Evolutionary conservation across 164 flowering plant genomes (phyloP).

Genomic region (Vitis riparia): DNA sequence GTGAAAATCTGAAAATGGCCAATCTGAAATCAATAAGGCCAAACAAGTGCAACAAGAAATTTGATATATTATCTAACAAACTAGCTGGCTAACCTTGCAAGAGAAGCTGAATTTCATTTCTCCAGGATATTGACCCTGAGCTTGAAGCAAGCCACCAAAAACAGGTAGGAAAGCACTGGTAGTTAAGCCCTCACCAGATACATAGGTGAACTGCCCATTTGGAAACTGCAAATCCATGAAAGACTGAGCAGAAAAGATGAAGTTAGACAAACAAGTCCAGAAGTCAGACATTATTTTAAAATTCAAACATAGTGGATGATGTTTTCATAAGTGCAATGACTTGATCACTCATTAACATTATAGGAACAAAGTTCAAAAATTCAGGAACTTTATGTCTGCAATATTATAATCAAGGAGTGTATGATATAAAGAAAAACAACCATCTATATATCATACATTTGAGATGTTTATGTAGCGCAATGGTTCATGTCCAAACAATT

Average conservation of each 20-base stretch:
- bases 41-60: not conserved
- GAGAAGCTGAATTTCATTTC: constrained; percentile 88
- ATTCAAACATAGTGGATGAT: no score
- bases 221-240: constrained; percentile 98
- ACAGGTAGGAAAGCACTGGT: constrained; percentile 85
- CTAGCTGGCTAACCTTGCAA: constrained; percentile 61
- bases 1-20: not conserved
- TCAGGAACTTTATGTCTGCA: no score
- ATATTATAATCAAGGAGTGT: no score
- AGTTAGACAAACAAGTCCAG: not conserved
- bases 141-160: constrained; percentile 93
- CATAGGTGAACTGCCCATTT: constrained; percentile 93
- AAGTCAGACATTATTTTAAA: no score
- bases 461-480: no score
- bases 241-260: constrained; percentile 48
- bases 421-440: no score
- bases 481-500: no score
- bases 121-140: constrained; percentile 95
- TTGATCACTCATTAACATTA: no score
- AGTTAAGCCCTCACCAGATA: constrained; percentile 91
- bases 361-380: no score
- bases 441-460: no score
- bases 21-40: not conserved
- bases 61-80: not conserved
- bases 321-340: no score